A percentile compares a stretch with the other conserved stretches of the same genome.
These are phyloP conservation scores for Fusarium nurragi DNA, from an alignment of 2,329 filamentous ascomycete species.

Conservation along the genomic window DNA sequence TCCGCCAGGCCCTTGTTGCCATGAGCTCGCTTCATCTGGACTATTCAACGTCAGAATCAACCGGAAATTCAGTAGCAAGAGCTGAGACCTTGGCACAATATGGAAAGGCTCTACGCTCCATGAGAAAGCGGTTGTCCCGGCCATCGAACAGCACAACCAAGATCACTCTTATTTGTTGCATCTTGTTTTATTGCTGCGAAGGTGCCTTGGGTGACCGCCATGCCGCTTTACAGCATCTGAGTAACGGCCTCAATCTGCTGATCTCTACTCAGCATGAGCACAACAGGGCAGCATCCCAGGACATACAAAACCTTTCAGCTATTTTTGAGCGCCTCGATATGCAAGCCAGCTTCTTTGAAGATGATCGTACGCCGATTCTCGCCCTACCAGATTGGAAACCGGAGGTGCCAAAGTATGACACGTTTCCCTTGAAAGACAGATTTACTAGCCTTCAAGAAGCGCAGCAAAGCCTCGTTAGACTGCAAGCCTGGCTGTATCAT, in stretches of 20 bases:
- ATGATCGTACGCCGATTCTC: slow-evolving; percentile 19
- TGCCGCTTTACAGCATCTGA: slow-evolving; percentile 8
- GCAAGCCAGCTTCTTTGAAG: slow-evolving; percentile 33
- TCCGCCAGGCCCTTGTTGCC: slow-evolving; percentile 11
- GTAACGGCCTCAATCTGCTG: slow-evolving; percentile 1
- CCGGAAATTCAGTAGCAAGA: background rate
- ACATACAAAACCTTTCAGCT: background rate
- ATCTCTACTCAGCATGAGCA: background rate
- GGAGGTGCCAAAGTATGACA: background rate
- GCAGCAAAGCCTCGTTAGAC: slow-evolving; percentile 11
- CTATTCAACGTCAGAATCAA: background rate
- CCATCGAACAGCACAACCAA: background rate
- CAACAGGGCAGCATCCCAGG: rapidly evolving
- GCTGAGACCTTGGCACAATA: background rate
- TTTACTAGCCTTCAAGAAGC: slow-evolving; percentile 1
- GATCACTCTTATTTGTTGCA: slow-evolving; percentile 4
- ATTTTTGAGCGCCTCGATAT: slow-evolving; percentile 24
- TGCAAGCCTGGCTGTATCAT: slow-evolving; percentile 28
- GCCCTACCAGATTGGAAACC: background rate
- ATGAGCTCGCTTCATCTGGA: slow-evolving; percentile 18
- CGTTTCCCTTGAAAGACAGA: rapidly evolving
- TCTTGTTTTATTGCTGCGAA: slow-evolving; percentile 20
- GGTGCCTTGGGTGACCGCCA: background rate
- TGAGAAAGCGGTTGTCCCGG: background rate
- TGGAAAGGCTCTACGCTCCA: background rate